Evolutionary conservation across 2,329 filamentous ascomycete genomes (phyloP), one percentile per base, ranked within the genome.

Genomic region (Daldinia sp.): DNA sequence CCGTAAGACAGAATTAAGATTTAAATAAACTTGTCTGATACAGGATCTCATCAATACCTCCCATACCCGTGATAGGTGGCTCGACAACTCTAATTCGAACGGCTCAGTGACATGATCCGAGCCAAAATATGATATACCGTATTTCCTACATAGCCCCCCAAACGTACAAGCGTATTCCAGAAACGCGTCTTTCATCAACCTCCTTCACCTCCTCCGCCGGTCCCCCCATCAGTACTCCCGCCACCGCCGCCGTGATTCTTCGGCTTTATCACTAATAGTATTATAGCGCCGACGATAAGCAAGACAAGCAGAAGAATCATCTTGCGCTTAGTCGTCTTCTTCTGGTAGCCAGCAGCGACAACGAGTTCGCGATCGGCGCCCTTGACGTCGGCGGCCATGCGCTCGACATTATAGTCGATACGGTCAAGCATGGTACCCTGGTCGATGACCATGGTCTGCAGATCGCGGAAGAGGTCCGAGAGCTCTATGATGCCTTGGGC

Each of bases 401-500:
- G 86, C 79, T 99, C 95, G 54, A 99, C 93, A 72, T 99, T 99
- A 80, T 97, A 99, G 78, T 99, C 96, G 72, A 96, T 96, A 73
- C 95, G 90, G 77, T 96, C 94, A 19, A 97, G 84, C 85, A 96
- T 91, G 11, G 92, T 95, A 54, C 93, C 93, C 77, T 95, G 91
- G 74, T 95, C 91, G 68, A 96, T 94, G 70, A 96, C 93, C 94
- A 99, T 98, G 48, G 85, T 90, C 78, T 99, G 95, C 27, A 99
- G 82, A 73, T 99, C 95, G 65, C 96, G 92, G 81, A 99, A 99
- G 51, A 99, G 92, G 76, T 97, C 95, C 3, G 94, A 92, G 6
- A 99, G 82, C 75, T 98, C 94, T 73, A 99, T 98, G 77, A 99
- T 98, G 60, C 95, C 94, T 75, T 97, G 94, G 1, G 95, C 95